Conservation (phyloP, 176 grass and related monocot genomes). For the Pontederia crassipes region DNA sequence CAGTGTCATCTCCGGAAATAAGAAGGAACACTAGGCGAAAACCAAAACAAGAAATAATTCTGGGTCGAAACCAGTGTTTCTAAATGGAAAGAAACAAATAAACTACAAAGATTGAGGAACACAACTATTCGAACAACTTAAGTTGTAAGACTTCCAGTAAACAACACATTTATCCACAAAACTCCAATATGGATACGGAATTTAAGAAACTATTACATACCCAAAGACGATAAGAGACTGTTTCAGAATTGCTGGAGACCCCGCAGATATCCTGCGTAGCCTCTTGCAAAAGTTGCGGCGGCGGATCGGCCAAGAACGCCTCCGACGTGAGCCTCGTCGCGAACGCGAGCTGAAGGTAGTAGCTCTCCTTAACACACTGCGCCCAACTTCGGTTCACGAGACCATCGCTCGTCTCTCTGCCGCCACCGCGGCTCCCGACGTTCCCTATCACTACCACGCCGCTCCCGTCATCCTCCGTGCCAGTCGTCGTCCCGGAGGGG, state of each 20-base stretch:
- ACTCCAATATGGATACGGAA: no score
- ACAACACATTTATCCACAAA: background rate
- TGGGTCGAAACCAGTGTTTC: no score
- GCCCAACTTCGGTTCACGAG: slow-evolving; percentile 36
- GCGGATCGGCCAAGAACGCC: slow-evolving; percentile 64
- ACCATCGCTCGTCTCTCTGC: slow-evolving; percentile 14
- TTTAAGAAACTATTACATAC: slow-evolving; percentile 18
- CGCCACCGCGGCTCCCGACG: background rate
- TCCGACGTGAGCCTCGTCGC: slow-evolving; percentile 70
- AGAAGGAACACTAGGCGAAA: no score
- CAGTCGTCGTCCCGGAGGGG: slow-evolving; percentile 30
- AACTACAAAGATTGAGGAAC: background rate
- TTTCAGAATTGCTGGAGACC: slow-evolving; percentile 36
- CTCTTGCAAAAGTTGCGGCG: slow-evolving; percentile 15
- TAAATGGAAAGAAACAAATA: no score
- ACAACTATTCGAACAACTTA: background rate
- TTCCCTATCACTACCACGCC: background rate
- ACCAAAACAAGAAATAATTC: no score
- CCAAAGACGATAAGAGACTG: slow-evolving; percentile 82
- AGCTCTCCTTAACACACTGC: slow-evolving; percentile 54
- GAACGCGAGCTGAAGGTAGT: slow-evolving; percentile 80
- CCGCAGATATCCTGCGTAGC: slow-evolving; percentile 21
- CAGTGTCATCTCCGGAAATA: no score
- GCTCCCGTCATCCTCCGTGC: slow-evolving; percentile 22
- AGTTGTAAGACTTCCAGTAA: background rate